Evolutionary conservation across 192 early-diverging fungal genomes (phyloP).

Genomic region (Lobosporangium transversale): DNA sequence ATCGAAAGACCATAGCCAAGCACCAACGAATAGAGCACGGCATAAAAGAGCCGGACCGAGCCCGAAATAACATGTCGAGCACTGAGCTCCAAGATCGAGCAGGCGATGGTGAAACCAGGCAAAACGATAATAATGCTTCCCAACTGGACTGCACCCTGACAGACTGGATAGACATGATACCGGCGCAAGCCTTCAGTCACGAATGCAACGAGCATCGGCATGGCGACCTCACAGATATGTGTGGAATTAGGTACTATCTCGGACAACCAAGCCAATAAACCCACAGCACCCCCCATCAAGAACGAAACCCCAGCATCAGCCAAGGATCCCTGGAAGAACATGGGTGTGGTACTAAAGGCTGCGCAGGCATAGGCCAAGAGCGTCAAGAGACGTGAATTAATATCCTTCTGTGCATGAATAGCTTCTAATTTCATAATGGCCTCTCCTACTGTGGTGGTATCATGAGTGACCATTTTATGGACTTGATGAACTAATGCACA

Average conservation of each 20-base stretch:
- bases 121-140: constrained; percentile 71
- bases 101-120: constrained; percentile 85
- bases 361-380: constrained; percentile 63
- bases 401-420: constrained; percentile 62
- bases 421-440: constrained; percentile 70
- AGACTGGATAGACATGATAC: constrained; percentile 7
- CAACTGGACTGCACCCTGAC: constrained; percentile 28
- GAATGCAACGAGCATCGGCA: constrained; percentile 59
- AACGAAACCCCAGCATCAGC: constrained; percentile 65
- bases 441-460: constrained; percentile 69
- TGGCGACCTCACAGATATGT: constrained; percentile 60
- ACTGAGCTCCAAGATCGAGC: constrained; percentile 86
- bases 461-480: constrained; percentile 71
- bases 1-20: constrained; percentile 81
- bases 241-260: constrained; percentile 51
- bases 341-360: constrained; percentile 68
- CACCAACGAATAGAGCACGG: constrained; percentile 80
- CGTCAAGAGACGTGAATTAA: constrained; percentile 69
- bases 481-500: constrained; percentile 70
- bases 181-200: constrained; percentile 52
- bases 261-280: constrained; percentile 50
- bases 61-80: constrained; percentile 91
- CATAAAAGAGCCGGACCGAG: constrained; percentile 84
- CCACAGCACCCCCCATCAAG: constrained; percentile 52
- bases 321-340: constrained; percentile 79